Base-by-base conservation (phyloP, 2,329 filamentous ascomycete species). In the Colletotrichum cordylinicola region DNA sequence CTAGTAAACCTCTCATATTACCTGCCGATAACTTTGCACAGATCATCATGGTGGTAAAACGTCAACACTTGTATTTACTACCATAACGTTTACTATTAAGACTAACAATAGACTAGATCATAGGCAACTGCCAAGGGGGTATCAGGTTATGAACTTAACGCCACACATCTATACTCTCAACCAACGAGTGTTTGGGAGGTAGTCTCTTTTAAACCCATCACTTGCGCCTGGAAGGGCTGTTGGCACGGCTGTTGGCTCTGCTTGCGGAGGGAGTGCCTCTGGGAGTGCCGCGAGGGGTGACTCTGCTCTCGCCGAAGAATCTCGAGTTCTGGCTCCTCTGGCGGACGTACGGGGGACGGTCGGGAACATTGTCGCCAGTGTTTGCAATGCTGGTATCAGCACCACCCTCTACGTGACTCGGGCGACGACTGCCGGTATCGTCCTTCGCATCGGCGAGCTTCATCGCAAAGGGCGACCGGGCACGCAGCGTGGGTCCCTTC, bases 381-480 rank as follows among this genome's bases (percentile, higher is more conserved):
- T 52, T 52, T 52, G 35, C 71, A 27, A 9, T 33, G 35, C 16
- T 58, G 18, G 56, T 18, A 7, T 58, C 61, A 27, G 70, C 48
- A 15, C 31, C 73, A 6, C 72, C 73, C 16, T 58, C 73, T 7
- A 55, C 62, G 29, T 58, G 43, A 24, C 62, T 67, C 18, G 55
- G 21, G 15, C 62, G 55, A 15, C 56, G 73, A 7, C 56, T 70
- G 1, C 70, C 73, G 6, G n/a, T 35, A 18, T 79, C 77, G 0
- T 75, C 65, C 0, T 83, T 82, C 16, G 83, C 88, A 21, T 85
- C 84, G 13, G 90, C 90, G 4, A 94, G 84, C 55, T 89, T 88
- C 83, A 94, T 91, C 0, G 93, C 93, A 78, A 94, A 94, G 0
- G 90, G 89, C 15, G 92, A 94, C 3, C 89, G 84, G 74, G 89